phyloP scores from a whole-genome alignment of 768 basidiomycete genomes.

The Lentinula raphanica region DNA sequence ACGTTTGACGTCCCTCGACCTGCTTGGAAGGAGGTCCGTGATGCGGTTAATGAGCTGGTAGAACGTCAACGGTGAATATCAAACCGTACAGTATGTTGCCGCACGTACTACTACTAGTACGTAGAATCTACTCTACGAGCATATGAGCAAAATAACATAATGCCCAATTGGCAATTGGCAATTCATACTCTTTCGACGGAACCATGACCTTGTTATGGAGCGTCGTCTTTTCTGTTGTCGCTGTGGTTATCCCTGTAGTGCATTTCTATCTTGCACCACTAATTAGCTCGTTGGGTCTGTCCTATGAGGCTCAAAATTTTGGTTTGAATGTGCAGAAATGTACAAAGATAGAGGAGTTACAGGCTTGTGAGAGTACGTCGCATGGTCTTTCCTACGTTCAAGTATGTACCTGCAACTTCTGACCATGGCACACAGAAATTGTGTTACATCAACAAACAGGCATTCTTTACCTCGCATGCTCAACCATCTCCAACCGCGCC shows the following conservation, averaged over 20 bases:
- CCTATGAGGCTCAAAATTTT: neutral
- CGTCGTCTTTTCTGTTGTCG: neutral
- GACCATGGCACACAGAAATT: constrained; percentile 33
- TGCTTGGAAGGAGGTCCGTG: constrained; percentile 27
- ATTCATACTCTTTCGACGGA: neutral
- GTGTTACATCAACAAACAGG: constrained; percentile 54
- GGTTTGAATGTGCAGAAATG: neutral
- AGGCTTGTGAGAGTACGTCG: constrained; percentile 63
- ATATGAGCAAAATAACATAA: no score
- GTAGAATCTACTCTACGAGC: no score
- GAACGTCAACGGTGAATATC: neutral
- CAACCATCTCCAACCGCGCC: constrained; percentile 40
- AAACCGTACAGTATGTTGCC: no score
- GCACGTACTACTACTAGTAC: no score
- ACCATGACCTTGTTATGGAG: neutral
- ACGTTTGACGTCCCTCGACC: constrained; percentile 41
- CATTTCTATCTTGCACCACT: neutral
- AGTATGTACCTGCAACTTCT: constrained; percentile 22
- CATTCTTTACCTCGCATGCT: constrained; percentile 60
- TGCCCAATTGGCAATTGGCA: no score
- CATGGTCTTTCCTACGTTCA: constrained; percentile 13
- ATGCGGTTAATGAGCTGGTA: neutral
- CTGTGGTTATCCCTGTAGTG: neutral
- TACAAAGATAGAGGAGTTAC: constrained; percentile 26
- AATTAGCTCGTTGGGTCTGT: neutral